Evolutionary conservation across 495 filamentous ascomycete genomes (phyloP).

Genomic region (Hyaloscypha finlandica): DNA sequence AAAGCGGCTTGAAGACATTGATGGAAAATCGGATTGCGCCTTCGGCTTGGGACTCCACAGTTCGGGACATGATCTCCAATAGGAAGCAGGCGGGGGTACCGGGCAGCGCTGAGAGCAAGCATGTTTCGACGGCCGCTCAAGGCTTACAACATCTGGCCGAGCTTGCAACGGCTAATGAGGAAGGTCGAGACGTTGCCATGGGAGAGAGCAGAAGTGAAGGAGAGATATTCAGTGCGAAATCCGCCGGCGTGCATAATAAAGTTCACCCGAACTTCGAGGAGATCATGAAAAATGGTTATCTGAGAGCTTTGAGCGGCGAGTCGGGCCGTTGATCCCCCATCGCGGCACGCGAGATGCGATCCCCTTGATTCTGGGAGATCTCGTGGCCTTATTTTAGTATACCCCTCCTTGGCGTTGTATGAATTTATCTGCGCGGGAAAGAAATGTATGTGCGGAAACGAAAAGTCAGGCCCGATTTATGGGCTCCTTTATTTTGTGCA

Average conservation of each 20-base stretch:
- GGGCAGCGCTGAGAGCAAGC: conserved; percentile 19
- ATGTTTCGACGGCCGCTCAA: conserved; percentile 38
- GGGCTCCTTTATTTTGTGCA: neutral
- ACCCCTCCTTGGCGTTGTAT: conserved; percentile 17
- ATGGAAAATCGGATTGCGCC: conserved; percentile 19
- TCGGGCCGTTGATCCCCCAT: conserved; percentile 9
- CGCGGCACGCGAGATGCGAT: neutral
- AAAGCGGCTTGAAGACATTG: conserved; percentile 33
- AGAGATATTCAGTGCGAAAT: conserved; percentile 1
- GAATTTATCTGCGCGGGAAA: neutral
- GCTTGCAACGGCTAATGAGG: conserved; percentile 51
- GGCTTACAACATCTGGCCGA: conserved; percentile 66
- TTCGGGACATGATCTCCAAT: conserved; percentile 50
- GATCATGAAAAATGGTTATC: conserved; percentile 8
- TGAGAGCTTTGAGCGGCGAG: conserved; percentile 6
- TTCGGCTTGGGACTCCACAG: conserved; percentile 19
- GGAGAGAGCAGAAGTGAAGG: conserved; percentile 20
- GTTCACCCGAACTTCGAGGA: conserved; percentile 4
- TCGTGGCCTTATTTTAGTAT: conserved; percentile 15
- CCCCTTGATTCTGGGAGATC: neutral
- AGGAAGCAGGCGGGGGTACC: conserved; percentile 25
- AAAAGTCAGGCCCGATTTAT: neutral
- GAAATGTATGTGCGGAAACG: neutral
- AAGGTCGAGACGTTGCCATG: conserved; percentile 28
- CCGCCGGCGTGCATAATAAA: neutral